Evolutionary conservation across 495 filamentous ascomycete species (phyloP), one percentile per base, ranked within the genome.

Genomic region (Talaromyces thailandensis): DNA sequence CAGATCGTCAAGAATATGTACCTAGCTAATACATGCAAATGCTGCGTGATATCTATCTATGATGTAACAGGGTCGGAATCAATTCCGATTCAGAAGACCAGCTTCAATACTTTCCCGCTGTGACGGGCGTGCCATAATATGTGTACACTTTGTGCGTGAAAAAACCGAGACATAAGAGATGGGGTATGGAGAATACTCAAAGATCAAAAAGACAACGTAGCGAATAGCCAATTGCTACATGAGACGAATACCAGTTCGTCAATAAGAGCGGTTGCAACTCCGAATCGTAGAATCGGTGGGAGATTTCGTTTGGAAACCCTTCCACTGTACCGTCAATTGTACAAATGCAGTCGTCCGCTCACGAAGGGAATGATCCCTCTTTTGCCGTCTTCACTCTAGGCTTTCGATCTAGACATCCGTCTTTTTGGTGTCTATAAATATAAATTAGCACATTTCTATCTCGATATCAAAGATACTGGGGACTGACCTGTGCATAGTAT

Each of bases 401-500:
- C n/a, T 52, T 51, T 25, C 43, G 59, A 5, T 21, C 26, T 52
- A 16, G 25, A 52, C 59, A 61, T 9, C 37, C 43, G 24, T 50
- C 43, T 24, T 61, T 61, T 14, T 61, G 26, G 28, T 61, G 59
- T 51, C 59, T 61, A 26, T 29, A 48, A 9, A 28, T 11, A 32
- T 29, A 16, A 18, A 35, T 61, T 32, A 61, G 59, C 43, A 52
- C 26, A n/a, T 52, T 11, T 21, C 6, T 29, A 6, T 29, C 28
- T 60, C 12, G 21, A 37, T 35, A 16, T 11, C 23, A 32, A 60
- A 53, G 29, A 16, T 53, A 12, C 16, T 40, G 35, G 26, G 32
- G 60, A 67, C 81, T 72, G 70, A 90, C 90, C 90, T 88, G 74
- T 88, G 76, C 40, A 96, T 78, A 7, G 91, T 95, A 70, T 96